Percentiles rank a stretch among this genome's conserved stretches.
Evolutionary conservation across 1,139 yeast species (phyloP).

Genomic region (Debaryomyces fabryi): DNA sequence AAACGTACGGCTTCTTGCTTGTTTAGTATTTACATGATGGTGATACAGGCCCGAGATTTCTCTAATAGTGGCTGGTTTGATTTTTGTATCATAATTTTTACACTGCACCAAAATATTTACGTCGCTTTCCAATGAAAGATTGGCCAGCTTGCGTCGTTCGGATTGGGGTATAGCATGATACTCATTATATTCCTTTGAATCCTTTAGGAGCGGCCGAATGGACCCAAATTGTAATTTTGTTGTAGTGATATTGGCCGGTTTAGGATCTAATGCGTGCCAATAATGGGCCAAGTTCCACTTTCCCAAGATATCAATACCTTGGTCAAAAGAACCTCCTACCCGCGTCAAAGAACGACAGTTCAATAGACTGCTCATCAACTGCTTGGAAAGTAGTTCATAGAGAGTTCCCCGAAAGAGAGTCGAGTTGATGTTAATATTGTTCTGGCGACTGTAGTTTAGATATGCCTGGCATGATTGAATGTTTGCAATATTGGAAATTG

Average conservation of each 20-base stretch:
- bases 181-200: slow-evolving; percentile 19
- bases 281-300: slow-evolving; percentile 53
- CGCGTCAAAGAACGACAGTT: slow-evolving; percentile 43
- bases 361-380: slow-evolving; percentile 45
- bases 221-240: slow-evolving; percentile 7
- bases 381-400: slow-evolving; percentile 61
- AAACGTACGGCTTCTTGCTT: slow-evolving; percentile 24
- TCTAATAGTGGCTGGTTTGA: slow-evolving; percentile 55
- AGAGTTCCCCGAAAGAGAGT: slow-evolving; percentile 69
- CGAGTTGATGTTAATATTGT: slow-evolving; percentile 29
- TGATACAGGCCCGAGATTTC: slow-evolving; percentile 61
- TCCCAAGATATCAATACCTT: slow-evolving; percentile 71
- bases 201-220: slow-evolving; percentile 17
- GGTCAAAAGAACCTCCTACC: slow-evolving; percentile 71
- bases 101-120: slow-evolving; percentile 58
- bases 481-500: not conserved
- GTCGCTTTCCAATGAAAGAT: slow-evolving; percentile 28
- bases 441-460: slow-evolving; percentile 30
- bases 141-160: slow-evolving; percentile 3
- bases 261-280: slow-evolving; percentile 15
- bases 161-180: not conserved
- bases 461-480: slow-evolving; percentile 30
- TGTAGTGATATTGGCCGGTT: slow-evolving; percentile 9
- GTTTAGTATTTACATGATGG: slow-evolving; percentile 38
- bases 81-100: slow-evolving; percentile 49